Base-by-base conservation (phyloP, 176 grass and related monocot genomes). In the barley (Hordeum vulgare) region DNA sequence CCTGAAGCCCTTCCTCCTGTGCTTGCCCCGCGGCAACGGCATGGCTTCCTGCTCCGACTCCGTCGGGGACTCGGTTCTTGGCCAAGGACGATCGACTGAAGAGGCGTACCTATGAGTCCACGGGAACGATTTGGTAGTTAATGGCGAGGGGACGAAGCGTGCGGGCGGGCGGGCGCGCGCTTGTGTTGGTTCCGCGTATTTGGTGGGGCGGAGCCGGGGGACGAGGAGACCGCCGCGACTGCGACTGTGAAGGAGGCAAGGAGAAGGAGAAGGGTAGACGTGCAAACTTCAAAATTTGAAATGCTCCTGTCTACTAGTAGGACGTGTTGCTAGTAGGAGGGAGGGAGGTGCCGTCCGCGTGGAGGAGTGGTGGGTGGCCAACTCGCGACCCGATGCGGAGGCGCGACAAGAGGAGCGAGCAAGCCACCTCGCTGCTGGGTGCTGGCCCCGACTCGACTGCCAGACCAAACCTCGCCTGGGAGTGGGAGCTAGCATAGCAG, bases 11-110 rank as follows among this genome's bases (percentile, higher is more conserved):
- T 74, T 74, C 70, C 33, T 83, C 49, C 79, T 83, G 40, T 49
- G 66, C 89, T 84, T 91, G 75, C 44, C 79, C 83, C 83, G 85
- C 79, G 81, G 61, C 84, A 89, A 14, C 76, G 86, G 87, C 83
- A 82, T 91, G 75, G 54, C 45, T 29, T 20, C 2, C 56, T n/a
- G 7, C 36, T 37, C 36, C 51, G n/a, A n/a, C n/a, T 54, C 51
- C 51, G 51, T 18, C 18, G 51, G 51, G 18, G 47, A 18, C 47
- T 51, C 53, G 18, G 47, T 51, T 51, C 15, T 18, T 51, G 18
- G 7, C 20, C 6, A 9, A 56, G 53, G 53, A 56, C 53, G 53
- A 56, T 56, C 18, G 53, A n/a, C n/a, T n/a, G n/a, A 56, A 56
- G 53, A 7, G 53, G 53, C 20, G 18, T 20, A 21, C 47, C 2